A percentile compares a stretch with the other conserved stretches of the same genome.
phyloP scores from a whole-genome alignment of 1,284 basidiomycete genomes.

The Heterobasidion annosum region DNA sequence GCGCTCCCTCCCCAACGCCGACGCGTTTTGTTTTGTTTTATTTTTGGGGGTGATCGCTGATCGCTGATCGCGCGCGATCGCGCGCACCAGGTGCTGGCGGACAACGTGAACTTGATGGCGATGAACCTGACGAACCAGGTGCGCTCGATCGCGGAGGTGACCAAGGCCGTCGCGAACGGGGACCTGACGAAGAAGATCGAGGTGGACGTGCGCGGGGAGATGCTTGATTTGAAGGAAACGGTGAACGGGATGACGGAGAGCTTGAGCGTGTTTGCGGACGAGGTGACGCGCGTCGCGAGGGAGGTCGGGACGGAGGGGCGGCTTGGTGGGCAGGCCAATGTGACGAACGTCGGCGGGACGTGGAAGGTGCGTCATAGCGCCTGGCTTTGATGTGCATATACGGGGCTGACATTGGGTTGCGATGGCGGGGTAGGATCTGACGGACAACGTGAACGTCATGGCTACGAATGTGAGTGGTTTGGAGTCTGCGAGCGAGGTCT shows the following conservation, averaged over 20 bases:
- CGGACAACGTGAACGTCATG: slow-evolving; percentile 92
- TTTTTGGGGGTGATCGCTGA: too few relatives aligned
- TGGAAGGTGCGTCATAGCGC: slow-evolving; percentile 67
- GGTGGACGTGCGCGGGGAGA: slow-evolving; percentile 87
- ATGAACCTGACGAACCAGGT: slow-evolving; percentile 92
- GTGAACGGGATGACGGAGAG: slow-evolving; percentile 91
- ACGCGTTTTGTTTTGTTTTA: not conserved
- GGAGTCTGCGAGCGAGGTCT: not conserved
- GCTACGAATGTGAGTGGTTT: slow-evolving; percentile 56
- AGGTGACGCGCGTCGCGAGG: slow-evolving; percentile 80
- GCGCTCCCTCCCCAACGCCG: not conserved
- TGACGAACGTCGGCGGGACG: slow-evolving; percentile 90
- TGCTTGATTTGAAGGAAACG: slow-evolving; percentile 79
- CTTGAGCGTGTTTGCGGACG: slow-evolving; percentile 81
- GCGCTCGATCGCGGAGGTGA: slow-evolving; percentile 79
- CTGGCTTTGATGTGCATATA: slow-evolving; percentile 5
- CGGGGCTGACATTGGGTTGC: not conserved
- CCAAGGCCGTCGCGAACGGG: slow-evolving; percentile 84
- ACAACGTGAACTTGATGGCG: slow-evolving; percentile 85
- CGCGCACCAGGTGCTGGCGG: slow-evolving; percentile 47
- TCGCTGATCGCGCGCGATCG: too few relatives aligned
- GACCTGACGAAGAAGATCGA: slow-evolving; percentile 88
- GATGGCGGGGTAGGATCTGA: slow-evolving; percentile 52
- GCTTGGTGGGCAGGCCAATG: slow-evolving; percentile 81
- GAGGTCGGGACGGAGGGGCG: slow-evolving; percentile 91